Conservation (phyloP, 306 rosid genomes). For the Vachellia collinsii region DNA sequence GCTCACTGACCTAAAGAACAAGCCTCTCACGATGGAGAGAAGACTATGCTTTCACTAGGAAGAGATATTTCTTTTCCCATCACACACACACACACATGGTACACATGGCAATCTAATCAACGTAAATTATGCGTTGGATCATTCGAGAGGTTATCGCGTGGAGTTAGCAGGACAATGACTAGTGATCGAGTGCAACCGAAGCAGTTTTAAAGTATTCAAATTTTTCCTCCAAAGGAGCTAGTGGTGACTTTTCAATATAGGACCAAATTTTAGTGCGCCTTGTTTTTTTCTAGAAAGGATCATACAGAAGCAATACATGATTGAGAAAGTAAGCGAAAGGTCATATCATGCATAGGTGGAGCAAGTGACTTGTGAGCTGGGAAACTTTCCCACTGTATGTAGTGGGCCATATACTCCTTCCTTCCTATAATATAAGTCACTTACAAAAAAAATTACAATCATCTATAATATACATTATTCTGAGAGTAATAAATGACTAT, state of each 20-base stretch:
- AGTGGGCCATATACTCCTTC: too few species aligned
- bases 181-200: not conserved
- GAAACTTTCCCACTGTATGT: not conserved
- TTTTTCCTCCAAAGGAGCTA: not conserved
- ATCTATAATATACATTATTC: too few species aligned
- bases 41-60: too few species aligned
- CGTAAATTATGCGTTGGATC: not conserved
- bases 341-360: not conserved
- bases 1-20: not conserved
- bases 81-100: not conserved
- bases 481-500: too few species aligned
- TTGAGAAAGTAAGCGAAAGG: not conserved
- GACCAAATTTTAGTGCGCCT: not conserved
- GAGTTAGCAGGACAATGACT: not conserved
- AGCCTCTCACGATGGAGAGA: not conserved
- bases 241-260: not conserved
- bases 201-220: not conserved
- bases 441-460: too few species aligned
- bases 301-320: not conserved
- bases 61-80: too few species aligned
- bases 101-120: not conserved
- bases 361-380: not conserved
- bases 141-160: not conserved
- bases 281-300: not conserved
- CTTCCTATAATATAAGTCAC: too few species aligned